Evolutionary conservation across 2,329 filamentous ascomycete genomes (phyloP).

Genomic region (Monosporascus cannonballus): DNA sequence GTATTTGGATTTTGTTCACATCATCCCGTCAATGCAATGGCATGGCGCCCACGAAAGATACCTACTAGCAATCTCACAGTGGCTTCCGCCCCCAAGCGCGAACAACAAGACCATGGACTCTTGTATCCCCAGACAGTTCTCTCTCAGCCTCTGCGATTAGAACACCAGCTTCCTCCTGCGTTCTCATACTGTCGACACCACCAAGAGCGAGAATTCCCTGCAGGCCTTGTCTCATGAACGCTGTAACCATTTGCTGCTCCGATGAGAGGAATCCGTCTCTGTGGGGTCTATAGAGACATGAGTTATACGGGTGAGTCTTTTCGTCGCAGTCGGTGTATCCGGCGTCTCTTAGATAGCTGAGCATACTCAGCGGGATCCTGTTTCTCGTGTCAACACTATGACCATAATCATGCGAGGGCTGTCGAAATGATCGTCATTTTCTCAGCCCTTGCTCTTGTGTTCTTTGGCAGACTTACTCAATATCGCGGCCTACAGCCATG

Average conservation of each 20-base stretch:
- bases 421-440: no score
- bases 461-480: slow-evolving; percentile 5
- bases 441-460: neutral
- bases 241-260: neutral
- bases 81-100: slow-evolving; percentile 13
- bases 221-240: slow-evolving; percentile 5
- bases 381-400: neutral
- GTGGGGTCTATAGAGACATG: slow-evolving; percentile 3
- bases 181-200: slow-evolving; percentile 10
- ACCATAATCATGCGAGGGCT: no score
- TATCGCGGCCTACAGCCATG: slow-evolving; percentile 7
- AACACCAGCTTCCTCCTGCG: slow-evolving; percentile 7
- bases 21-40: no score
- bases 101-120: slow-evolving; percentile 4
- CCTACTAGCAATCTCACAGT: neutral
- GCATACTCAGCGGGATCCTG: slow-evolving; percentile 10
- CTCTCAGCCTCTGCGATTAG: slow-evolving; percentile 2
- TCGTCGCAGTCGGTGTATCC: slow-evolving; percentile 9
- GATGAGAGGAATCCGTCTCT: slow-evolving; percentile 3
- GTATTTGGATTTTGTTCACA: no score
- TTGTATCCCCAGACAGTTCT: slow-evolving; percentile 4
- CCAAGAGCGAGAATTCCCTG: slow-evolving; percentile 9
- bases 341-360: slow-evolving; percentile 7
- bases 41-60: no score
- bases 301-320: slow-evolving; percentile 4